Evolutionary conservation across 805 yeast genomes (phyloP).

Genomic region (Aciculoconidium aculeatum): DNA sequence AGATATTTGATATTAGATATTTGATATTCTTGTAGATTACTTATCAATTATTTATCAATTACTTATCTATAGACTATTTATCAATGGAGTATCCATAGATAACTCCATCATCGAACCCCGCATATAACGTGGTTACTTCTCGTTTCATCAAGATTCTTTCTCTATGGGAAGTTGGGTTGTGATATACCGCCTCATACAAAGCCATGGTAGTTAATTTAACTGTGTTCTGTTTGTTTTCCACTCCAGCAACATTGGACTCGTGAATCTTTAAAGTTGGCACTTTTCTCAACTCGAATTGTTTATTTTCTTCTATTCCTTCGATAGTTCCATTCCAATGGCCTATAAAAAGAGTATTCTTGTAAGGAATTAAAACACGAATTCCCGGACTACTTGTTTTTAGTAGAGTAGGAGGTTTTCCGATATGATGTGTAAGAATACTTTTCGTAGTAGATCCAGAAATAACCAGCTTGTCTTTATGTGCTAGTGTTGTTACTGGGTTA

Average conservation of each 20-base stretch:
- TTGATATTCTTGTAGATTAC: too few relatives aligned
- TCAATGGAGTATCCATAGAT: too few relatives aligned
- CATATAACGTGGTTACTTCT: too few relatives aligned
- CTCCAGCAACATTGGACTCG: slow-evolving; percentile 30
- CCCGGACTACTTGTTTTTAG: slow-evolving; percentile 14
- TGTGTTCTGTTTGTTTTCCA: slow-evolving; percentile 2
- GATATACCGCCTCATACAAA: slow-evolving; percentile 1
- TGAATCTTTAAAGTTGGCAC: slow-evolving; percentile 9
- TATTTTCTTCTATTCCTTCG: slow-evolving; percentile 11
- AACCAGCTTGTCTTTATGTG: slow-evolving; percentile 20
- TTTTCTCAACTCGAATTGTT: neutral
- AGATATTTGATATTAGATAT: too few relatives aligned
- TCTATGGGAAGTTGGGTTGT: too few relatives aligned
- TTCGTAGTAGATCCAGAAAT: slow-evolving; percentile 46
- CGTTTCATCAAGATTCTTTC: too few relatives aligned
- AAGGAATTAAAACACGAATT: slow-evolving; percentile 11
- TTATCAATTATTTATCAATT: too few relatives aligned
- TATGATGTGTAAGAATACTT: slow-evolving; percentile 24
- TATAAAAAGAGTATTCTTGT: slow-evolving; percentile 19
- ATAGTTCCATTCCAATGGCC: slow-evolving; percentile 51
- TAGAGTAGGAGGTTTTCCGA: neutral
- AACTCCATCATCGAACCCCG: slow-evolving; percentile 1
- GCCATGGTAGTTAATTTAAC: slow-evolving; percentile 7
- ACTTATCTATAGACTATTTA: too few relatives aligned
- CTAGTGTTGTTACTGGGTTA: slow-evolving; percentile 47